Percentiles rank a stretch among this genome's conserved stretches.
Conservation (phyloP, 1,139 yeast genomes). For the Candida pseudoviswanathii region DNA sequence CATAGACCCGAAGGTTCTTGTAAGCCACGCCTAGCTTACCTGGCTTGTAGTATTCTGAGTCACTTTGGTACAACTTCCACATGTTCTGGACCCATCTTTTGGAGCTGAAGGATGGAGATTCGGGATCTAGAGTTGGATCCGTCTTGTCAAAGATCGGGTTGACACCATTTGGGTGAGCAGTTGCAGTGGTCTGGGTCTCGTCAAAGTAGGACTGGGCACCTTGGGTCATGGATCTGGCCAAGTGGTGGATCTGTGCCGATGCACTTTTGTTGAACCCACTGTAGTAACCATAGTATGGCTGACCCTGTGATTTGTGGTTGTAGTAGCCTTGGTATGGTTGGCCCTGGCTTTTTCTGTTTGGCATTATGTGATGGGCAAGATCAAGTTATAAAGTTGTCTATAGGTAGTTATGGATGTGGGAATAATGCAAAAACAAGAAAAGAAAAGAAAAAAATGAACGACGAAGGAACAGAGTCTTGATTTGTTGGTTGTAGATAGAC, state of each 20-base stretch:
- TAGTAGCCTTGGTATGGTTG: slow-evolving; percentile 14
- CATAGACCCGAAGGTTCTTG: slow-evolving; percentile 68
- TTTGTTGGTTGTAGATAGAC: not conserved
- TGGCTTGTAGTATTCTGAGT: slow-evolving; percentile 66
- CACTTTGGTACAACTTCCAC: slow-evolving; percentile 54
- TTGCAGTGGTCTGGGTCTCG: slow-evolving; percentile 8
- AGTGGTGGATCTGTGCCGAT: slow-evolving; percentile 15
- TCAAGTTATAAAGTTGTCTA: too few relatives aligned
- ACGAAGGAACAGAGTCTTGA: not conserved
- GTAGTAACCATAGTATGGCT: slow-evolving; percentile 17
- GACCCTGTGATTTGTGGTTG: slow-evolving; percentile 14
- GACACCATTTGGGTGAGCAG: slow-evolving; percentile 10
- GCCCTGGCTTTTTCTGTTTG: not conserved
- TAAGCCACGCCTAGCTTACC: slow-evolving; percentile 71
- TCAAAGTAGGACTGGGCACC: slow-evolving; percentile 10
- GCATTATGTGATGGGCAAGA: too few relatives aligned
- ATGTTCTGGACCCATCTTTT: slow-evolving; percentile 68
- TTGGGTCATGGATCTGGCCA: slow-evolving; percentile 14
- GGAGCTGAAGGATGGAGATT: slow-evolving; percentile 12
- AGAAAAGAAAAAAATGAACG: not conserved
- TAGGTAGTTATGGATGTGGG: not conserved
- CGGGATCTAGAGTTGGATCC: slow-evolving; percentile 13
- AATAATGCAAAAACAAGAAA: not conserved
- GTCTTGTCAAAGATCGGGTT: slow-evolving; percentile 16
- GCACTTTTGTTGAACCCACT: slow-evolving; percentile 14